Evolutionary conservation across 768 basidiomycete genomes (phyloP), one percentile per base, ranked within the genome.

Genomic region (Cubamyces sp.): DNA sequence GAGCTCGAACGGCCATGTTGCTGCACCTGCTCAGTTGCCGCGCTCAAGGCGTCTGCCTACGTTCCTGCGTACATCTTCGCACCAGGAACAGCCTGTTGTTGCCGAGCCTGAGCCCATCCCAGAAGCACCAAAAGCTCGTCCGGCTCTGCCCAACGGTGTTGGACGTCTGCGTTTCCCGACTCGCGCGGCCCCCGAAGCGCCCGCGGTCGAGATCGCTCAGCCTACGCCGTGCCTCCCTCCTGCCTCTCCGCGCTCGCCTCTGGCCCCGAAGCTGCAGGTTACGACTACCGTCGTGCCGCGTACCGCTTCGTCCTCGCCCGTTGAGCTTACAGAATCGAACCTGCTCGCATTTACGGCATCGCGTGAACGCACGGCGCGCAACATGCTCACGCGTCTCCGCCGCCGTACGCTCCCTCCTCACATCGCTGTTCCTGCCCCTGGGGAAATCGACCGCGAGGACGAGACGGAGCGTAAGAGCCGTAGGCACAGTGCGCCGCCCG

Each of bases 341-440:
- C 69, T 86, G 37, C 71, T 74, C 45, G 76, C 81, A 5, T 75
- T 88, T 59, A 79, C 81, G 66, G 78, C 80, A 1, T 67, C 73
- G 15, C 84, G 88, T 54, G 82, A 82, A 62, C 78, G 81, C 67
- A 83, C 79, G 46, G 82, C 86, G 6, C 79, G 81, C 56, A 80
- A 85, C 68, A 89, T 92, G 90, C 79, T 90, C 55, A 80, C 78
- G 30, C 84, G 84, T 18, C 78, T 92, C 64, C 78, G 79, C 65
- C 82, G 86, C 55, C 83, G 88, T 68, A 84, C 81, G 6, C 61
- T 78, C 52, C 76, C 79, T 12, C 74, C 75, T n/a, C 77, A 56
- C 30, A 60, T 65, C 6, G 62, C 60, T 1, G 50, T 57, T 11
- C 54, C 51, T 56, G 51, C 65, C 34, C 62, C 63, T 21, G 57